Percentiles rank a stretch among this genome's conserved stretches.
Evolutionary conservation across 768 basidiomycete genomes (phyloP).

Genomic region (Rhodotorula graminis): DNA sequence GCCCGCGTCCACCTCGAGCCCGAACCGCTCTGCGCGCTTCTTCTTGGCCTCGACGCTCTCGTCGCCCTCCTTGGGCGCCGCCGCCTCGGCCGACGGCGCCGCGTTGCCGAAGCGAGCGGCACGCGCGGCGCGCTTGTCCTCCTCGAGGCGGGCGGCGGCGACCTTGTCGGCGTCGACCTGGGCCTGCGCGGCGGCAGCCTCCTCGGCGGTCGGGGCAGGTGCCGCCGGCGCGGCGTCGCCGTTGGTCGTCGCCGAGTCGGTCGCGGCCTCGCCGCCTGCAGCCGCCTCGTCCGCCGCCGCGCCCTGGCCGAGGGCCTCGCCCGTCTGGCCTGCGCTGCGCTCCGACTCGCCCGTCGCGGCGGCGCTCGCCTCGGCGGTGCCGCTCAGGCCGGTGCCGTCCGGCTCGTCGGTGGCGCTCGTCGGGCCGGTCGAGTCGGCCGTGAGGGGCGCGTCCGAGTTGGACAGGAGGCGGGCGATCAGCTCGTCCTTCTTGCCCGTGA

Average conservation of each 20-base stretch:
- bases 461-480: constrained; percentile 42
- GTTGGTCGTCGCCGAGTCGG: background rate
- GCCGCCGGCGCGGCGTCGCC: too few relatives aligned
- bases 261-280: background rate
- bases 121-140: background rate
- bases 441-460: constrained; percentile 1
- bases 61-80: background rate
- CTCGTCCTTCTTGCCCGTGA: constrained; percentile 43
- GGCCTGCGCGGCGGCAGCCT: background rate
- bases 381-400: background rate
- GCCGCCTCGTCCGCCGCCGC: background rate
- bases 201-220: background rate
- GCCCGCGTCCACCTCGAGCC: constrained; percentile 9
- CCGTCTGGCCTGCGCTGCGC: background rate
- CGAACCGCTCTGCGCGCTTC: constrained; percentile 37
- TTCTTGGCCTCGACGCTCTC: constrained; percentile 17
- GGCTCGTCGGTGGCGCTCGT: constrained; percentile 17
- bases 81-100: background rate
- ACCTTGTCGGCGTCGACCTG: background rate
- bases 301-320: background rate
- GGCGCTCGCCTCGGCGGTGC: background rate
- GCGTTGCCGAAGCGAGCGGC: background rate
- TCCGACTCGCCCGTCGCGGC: background rate
- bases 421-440: constrained; percentile 16
- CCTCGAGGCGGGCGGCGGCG: constrained; percentile 6